Base-by-base conservation (phyloP, 768 basidiomycete genomes). In the Mrakia gelida region DNA sequence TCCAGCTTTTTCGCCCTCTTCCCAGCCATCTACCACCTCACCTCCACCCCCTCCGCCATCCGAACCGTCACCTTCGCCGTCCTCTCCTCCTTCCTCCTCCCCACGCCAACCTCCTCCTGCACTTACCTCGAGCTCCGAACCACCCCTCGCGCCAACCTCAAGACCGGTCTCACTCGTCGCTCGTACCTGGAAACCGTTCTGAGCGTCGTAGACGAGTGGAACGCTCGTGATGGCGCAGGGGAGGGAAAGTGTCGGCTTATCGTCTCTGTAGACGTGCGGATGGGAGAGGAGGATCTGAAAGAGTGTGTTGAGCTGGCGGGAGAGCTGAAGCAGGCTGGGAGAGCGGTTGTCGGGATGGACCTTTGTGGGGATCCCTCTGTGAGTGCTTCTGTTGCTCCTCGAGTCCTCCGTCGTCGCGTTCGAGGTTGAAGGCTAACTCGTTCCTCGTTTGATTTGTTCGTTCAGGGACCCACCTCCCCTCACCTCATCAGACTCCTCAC, bases 61-160 rank as follows among this genome's bases (percentile, higher is more conserved):
- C 84, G 84, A 0, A 85, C 84, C 43, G 91, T 87, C 0, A 88
- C 93, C 0, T 86, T 86, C 21, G 91, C 88, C n/a, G 92, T 93
- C 16, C 86, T 95, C 28, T 81, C 84, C 28, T 84, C 86, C 6
- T 94, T 93, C 83, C 86, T 95, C 21, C 41, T 63, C 7, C 71
- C 71, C 21, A 43, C 38, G 86, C 86, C 54, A 7, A 70, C 34
- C 59, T 71, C 67, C 73, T 88, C 92, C 75, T 93, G 91, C 78
- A 84, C 84, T 6, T 93, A 93, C 81, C 86, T 95, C 49, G 93
- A 94, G 82, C 87, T 94, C n/a, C 89, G 93, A n/a, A 90, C 90
- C 15, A 93, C 91, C 0, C 93, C 92, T 0, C 87, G 90, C 63
- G 85, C 82, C 82, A 91, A 71, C 68, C 5, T 4, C 8, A 49